Evolutionary conservation across 805 yeast species (phyloP), one percentile per base, ranked within the genome.

Genomic region (Ogataea naganishii): DNA sequence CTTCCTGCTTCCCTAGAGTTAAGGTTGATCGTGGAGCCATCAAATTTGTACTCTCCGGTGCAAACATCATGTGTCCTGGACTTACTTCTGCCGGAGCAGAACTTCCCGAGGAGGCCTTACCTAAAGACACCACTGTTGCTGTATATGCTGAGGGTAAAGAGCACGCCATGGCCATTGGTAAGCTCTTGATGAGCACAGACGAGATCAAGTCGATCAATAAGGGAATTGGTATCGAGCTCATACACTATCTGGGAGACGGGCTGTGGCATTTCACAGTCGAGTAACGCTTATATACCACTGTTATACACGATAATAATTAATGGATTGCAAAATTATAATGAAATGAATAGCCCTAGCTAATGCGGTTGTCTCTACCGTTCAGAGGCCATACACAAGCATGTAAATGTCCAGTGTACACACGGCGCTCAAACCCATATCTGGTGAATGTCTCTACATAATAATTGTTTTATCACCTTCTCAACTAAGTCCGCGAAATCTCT

Each of bases 61-160:
- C 96, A 18, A 88, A 88, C 49, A 82, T 88, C 47, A 88, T 88
- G 97, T 88, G 96, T 57, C 95, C 95, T 3, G 96, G 96, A 13
- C 66, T 85, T 39, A 85, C 95, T 1, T 76, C 92, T 13, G 67
- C 79, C 2, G 95, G 96, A 24, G 96, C 94, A 14, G 57, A 60
- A 31, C 62, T 86, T 37, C 95, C 96, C 14, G 88, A 77, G 15
- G 78, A 78, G 18, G 72, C 78, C 22, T 51, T 75, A 35, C 75
- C 70, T 24, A 65, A 72, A 41, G 94, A 69, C 31, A 64, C 77
- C n/a, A 67, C 82, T 18, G 95, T 88, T 26, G 69, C 81, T 7
- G 71, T 89, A 16, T 80, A 77, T 50, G 96, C 96, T 29, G 96
- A 88, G 58, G 95, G 95, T 35, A 89, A 89, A 49, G 94, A 86